Evolutionary conservation across 148 eudicot species (phyloP).

Genomic region (Rhododendron williamsianum): DNA sequence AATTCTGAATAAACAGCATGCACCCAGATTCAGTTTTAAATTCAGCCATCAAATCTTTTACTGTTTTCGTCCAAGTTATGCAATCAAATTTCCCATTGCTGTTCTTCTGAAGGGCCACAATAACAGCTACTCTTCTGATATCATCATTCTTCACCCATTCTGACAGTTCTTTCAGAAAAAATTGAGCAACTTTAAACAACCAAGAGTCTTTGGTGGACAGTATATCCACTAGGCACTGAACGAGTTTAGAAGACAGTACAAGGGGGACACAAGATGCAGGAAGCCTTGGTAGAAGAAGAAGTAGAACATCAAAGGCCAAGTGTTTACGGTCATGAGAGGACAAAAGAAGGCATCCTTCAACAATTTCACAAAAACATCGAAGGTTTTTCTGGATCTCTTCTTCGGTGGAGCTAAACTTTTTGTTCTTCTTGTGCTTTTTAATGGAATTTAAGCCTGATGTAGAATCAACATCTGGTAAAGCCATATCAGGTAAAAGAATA

Average conservation of each 20-base stretch:
- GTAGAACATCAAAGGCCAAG: slow-evolving; percentile 74
- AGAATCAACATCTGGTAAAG: slow-evolving; percentile 44
- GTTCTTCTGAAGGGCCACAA: slow-evolving; percentile 82
- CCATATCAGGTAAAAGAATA: slow-evolving; percentile 59
- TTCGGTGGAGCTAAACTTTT: slow-evolving; percentile 59
- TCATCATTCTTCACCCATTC: slow-evolving; percentile 78
- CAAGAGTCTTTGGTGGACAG: slow-evolving; percentile 73
- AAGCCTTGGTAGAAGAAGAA: slow-evolving; percentile 81
- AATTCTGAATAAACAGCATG: slow-evolving; percentile 61
- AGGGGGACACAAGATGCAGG: slow-evolving; percentile 62
- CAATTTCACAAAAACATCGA: slow-evolving; percentile 52
- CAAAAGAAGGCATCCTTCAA: slow-evolving; percentile 68
- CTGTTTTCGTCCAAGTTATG: slow-evolving; percentile 62
- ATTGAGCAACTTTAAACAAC: slow-evolving; percentile 73
- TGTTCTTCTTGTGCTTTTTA: slow-evolving; percentile 81
- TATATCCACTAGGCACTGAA: slow-evolving; percentile 83
- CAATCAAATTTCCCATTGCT: slow-evolving; percentile 84
- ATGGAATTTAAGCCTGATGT: slow-evolving; percentile 43
- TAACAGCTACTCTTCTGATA: slow-evolving; percentile 57
- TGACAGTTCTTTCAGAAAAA: slow-evolving; percentile 62
- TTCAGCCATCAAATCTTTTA: slow-evolving; percentile 69
- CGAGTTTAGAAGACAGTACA: slow-evolving; percentile 68
- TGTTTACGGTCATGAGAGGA: slow-evolving; percentile 95
- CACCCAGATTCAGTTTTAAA: slow-evolving; percentile 81
- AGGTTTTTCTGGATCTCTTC: slow-evolving; percentile 71